Evolutionary conservation across 2,329 filamentous ascomycete genomes (phyloP), one percentile per base, ranked within the genome.

Genomic region (Ophiosphaerella korrae): DNA sequence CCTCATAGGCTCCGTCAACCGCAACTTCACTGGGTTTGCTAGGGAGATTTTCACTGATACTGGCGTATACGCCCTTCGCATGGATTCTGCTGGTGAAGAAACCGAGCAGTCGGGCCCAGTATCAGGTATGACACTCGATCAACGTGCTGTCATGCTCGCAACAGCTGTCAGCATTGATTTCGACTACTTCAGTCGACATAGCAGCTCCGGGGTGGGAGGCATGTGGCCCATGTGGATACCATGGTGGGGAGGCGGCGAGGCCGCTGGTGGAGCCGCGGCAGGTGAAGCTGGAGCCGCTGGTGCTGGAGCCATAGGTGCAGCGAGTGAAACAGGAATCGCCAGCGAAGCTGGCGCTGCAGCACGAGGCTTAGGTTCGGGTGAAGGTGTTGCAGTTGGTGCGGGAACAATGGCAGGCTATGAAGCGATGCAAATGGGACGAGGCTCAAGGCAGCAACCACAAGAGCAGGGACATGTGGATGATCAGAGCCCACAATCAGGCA

Each of bases 11-110:
- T 83, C 80, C 2, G 84, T 88, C 3, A 87, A 86, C 58, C 81
- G 85, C 53, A 83, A 86, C 58, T 88, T 87, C 58, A 76, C 71
- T 14, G 84, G 84, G 2, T 85, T 86, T 63, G 84, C 82, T 2
- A 76, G 84, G 11, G 84, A 88, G 57, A 75, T 87, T 14, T 87
- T 88, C 66, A 87, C 85, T 1, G 84, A 87, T 55, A 87, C 84
- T 0, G 85, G 85, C 37, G 82, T 86, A 0, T 88, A 88, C 62
- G 84, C 82, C 7, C 69, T 88, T 13, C 76, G 84, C 11, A 87
- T 88, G 84, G 85, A 88, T 62, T 80, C 82, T 16, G 84, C 83
- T 12, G 75, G 69, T 1, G 49, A 77, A 9, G 68, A 72, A 13
- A 62, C 67, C 21, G 74, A 78, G 51, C 70, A 71, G 2, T 47